phyloP scores from a whole-genome alignment of 495 filamentous ascomycete species.

The Penicillium daleae region DNA sequence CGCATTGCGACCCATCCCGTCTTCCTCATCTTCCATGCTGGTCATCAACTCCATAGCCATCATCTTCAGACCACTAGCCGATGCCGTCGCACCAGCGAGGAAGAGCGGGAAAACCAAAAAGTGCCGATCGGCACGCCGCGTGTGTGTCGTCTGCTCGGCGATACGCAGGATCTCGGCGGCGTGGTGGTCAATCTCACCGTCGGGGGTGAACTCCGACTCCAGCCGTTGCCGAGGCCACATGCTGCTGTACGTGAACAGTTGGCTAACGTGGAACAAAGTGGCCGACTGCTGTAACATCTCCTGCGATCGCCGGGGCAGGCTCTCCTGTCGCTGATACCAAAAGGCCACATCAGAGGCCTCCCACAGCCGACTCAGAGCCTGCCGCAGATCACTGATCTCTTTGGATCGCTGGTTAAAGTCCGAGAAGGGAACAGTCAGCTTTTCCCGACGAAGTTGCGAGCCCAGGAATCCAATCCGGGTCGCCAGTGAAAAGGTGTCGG shows the following conservation, averaged over 20 bases:
- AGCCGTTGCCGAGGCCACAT: slow-evolving; percentile 54
- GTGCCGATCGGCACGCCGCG: slow-evolving; percentile 42
- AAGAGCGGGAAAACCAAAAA: slow-evolving; percentile 62
- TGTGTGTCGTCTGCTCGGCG: slow-evolving; percentile 36
- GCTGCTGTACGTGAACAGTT: slow-evolving; percentile 55
- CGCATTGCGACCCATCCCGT: slow-evolving; percentile 52
- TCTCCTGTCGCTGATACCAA: slow-evolving; percentile 41
- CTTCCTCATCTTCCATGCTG: slow-evolving; percentile 52
- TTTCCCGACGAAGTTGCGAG: slow-evolving; percentile 39
- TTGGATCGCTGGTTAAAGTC: slow-evolving; percentile 27
- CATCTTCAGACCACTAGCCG: slow-evolving; percentile 47
- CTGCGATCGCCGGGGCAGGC: slow-evolving; percentile 44
- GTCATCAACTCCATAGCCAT: slow-evolving; percentile 55
- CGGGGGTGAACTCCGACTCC: slow-evolving; percentile 33
- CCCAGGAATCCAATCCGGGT: slow-evolving; percentile 48
- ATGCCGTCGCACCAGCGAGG: slow-evolving; percentile 54
- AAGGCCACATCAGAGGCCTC: slow-evolving; percentile 39
- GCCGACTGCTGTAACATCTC: slow-evolving; percentile 53
- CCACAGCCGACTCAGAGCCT: slow-evolving; percentile 48
- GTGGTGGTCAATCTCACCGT: slow-evolving; percentile 49
- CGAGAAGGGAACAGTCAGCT: slow-evolving; percentile 13
- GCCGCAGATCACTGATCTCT: slow-evolving; percentile 38
- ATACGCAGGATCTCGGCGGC: slow-evolving; percentile 49
- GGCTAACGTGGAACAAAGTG: slow-evolving; percentile 52
- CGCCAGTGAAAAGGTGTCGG: slow-evolving; percentile 46